Evolutionary conservation across 2,329 filamentous ascomycete genomes (phyloP).

Genomic region (Coniochaeta hoffmannii): DNA sequence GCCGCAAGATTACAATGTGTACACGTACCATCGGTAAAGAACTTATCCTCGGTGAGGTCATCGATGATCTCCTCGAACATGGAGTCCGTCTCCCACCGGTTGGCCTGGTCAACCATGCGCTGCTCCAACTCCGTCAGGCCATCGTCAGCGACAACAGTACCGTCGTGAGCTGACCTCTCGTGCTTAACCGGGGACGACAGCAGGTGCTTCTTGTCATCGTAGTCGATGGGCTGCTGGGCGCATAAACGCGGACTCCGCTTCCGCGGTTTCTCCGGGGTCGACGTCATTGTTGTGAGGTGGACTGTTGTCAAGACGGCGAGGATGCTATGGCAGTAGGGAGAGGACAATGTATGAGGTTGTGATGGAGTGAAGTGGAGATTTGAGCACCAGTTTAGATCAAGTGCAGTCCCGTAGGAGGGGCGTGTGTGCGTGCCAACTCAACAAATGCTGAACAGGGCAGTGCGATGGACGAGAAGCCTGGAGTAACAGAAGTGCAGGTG

Average conservation of each 20-base stretch:
- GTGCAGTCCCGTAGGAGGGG: not conserved
- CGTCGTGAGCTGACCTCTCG: constrained; percentile 17
- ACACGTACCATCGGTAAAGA: constrained; percentile 34
- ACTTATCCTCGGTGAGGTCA: constrained; percentile 45
- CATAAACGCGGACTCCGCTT: constrained; percentile 15
- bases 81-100: constrained; percentile 57
- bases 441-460: not conserved
- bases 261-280: not conserved
- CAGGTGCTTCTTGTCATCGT: constrained; percentile 18
- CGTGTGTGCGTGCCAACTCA: not conserved
- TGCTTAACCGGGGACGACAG: constrained; percentile 25
- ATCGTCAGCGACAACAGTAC: not conserved
- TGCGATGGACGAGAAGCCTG: no score
- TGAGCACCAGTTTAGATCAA: not conserved
- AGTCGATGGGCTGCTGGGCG: constrained; percentile 23
- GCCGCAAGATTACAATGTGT: not conserved
- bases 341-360: not conserved
- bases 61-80: constrained; percentile 57
- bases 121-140: constrained; percentile 38
- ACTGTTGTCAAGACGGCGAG: not conserved
- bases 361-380: not conserved
- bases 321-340: not conserved
- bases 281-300: not conserved
- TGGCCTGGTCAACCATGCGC: constrained; percentile 41
- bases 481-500: not conserved